A percentile compares a stretch with the other conserved stretches of the same genome.
phyloP scores from a whole-genome alignment of 768 basidiomycete genomes.

The Panaeolus papilionaceus region DNA sequence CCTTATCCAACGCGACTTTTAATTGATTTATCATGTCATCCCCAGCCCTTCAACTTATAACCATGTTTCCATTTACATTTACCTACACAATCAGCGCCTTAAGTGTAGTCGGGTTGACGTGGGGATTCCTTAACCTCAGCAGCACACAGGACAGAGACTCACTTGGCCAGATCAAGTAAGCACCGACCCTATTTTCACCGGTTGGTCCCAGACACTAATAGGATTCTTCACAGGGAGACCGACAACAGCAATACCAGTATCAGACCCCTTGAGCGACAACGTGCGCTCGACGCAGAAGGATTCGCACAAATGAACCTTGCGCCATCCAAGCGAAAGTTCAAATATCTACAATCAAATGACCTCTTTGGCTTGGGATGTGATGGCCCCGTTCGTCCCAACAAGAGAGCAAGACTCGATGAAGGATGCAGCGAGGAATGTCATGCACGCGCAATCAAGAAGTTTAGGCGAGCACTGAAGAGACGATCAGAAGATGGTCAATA shows the following conservation, averaged over 20 bases:
- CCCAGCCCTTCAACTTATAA: not conserved
- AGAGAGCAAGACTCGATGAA: not conserved
- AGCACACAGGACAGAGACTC: too few species aligned
- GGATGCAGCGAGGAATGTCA: not conserved
- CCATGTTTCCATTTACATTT: not conserved
- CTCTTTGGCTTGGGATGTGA: conserved; percentile 2
- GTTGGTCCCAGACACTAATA: too few species aligned
- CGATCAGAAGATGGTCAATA: too few species aligned
- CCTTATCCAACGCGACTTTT: not conserved
- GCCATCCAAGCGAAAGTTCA: not conserved
- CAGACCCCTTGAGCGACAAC: not conserved
- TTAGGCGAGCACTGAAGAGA: not conserved
- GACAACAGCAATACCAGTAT: not conserved
- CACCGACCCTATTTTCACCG: too few species aligned
- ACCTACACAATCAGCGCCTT: not conserved
- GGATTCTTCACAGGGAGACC: too few species aligned
- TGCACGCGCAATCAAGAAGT: too few species aligned
- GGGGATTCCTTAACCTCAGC: too few species aligned
- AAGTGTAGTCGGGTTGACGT: not conserved
- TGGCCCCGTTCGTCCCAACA: not conserved
- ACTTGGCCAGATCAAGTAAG: too few species aligned
- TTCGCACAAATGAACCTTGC: not conserved
- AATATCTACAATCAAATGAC: not conserved
- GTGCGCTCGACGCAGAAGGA: not conserved
- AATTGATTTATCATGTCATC: not conserved